These are phyloP conservation scores for Dioszegia hungarica DNA, from an alignment of 768 basidiomycete species.

Conservation along the genomic window DNA sequence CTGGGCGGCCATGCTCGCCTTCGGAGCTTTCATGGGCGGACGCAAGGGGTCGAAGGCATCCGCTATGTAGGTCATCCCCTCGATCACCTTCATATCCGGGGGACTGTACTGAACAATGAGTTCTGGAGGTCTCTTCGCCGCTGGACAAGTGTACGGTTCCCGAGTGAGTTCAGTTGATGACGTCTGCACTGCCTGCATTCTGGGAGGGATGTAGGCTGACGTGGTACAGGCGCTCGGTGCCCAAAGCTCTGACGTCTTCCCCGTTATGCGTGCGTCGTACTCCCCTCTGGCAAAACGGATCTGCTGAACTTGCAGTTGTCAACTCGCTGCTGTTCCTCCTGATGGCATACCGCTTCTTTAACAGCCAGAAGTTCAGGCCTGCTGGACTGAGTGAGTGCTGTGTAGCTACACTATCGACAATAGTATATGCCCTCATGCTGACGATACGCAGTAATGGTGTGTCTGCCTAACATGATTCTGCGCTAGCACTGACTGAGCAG, in stretches of 20 bases:
- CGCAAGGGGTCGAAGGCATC: slow-evolving; percentile 10
- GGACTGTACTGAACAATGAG: neutral
- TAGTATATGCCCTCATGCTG: neutral
- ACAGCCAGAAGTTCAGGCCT: slow-evolving; percentile 11
- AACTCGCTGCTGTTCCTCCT: neutral
- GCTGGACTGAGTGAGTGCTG: slow-evolving; percentile 9
- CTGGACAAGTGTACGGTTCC: slow-evolving; percentile 4
- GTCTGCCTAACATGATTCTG: no score
- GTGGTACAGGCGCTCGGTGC: neutral
- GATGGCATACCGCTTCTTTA: slow-evolving; percentile 7
- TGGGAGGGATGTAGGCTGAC: neutral
- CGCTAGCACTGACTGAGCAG: neutral
- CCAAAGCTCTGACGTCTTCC: neutral
- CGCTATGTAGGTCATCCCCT: slow-evolving; percentile 2
- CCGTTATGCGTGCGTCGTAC: neutral
- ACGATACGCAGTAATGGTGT: neutral
- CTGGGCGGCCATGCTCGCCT: slow-evolving; percentile 3
- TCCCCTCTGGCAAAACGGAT: no score
- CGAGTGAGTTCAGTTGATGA: neutral
- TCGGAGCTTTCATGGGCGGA: slow-evolving; percentile 8
- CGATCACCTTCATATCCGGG: neutral
- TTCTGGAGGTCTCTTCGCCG: neutral
- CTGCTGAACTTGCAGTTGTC: neutral
- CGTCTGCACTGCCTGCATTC: no score
- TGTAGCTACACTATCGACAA: neutral